Percentiles rank a stretch among this genome's conserved stretches.
Evolutionary conservation across 352 stramenopile species (phyloP).

Genomic region (Phytophthora sojae): DNA sequence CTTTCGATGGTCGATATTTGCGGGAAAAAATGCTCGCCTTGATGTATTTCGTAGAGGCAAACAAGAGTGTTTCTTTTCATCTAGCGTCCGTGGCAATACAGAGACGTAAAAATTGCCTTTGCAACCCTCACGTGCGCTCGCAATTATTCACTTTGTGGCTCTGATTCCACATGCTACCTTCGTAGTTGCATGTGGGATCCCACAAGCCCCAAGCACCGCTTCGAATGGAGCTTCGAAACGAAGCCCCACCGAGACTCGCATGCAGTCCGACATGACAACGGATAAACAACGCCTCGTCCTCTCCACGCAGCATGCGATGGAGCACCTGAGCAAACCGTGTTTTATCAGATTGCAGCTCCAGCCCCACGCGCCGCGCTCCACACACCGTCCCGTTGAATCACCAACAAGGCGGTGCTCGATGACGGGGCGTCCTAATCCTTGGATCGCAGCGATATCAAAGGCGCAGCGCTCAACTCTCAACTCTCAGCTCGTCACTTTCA

Average conservation of each 20-base stretch:
- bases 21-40: background rate
- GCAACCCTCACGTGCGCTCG: background rate
- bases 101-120: background rate
- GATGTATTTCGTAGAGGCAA: background rate
- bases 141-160: conserved; percentile 32
- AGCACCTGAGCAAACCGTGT: background rate
- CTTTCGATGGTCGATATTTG: background rate
- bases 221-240: conserved; percentile 28
- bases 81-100: background rate
- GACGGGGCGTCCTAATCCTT: background rate
- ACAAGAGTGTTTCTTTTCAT: background rate
- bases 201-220: background rate
- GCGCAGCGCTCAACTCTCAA: background rate
- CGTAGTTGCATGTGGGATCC: conserved; percentile 7
- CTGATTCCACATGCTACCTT: conserved; percentile 16
- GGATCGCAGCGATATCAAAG: background rate
- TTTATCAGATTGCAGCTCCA: background rate
- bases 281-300: background rate
- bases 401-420: conserved; percentile 13
- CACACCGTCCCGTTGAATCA: conserved; percentile 16
- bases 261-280: background rate
- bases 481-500: conserved; percentile 5
- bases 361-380: background rate
- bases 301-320: conserved; percentile 1
- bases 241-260: conserved; percentile 2